These are phyloP conservation scores for Paecilomyces variotii DNA, from an alignment of 2,329 filamentous ascomycete genomes.

Conservation along the genomic window DNA sequence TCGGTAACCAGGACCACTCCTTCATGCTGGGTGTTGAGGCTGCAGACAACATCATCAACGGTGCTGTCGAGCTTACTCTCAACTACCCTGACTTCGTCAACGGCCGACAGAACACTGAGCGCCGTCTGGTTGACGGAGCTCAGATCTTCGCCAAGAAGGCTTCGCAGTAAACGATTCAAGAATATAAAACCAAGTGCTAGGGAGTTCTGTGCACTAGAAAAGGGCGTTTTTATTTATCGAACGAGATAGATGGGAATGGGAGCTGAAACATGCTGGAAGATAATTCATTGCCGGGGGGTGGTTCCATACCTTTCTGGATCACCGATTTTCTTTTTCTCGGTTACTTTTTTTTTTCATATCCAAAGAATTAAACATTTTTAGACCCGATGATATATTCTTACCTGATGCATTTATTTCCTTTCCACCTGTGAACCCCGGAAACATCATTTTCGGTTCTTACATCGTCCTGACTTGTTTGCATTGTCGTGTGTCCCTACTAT, in stretches of 20 bases:
- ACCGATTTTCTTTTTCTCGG: not conserved
- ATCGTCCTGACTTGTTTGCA: not conserved
- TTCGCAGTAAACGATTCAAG: constrained; percentile 17
- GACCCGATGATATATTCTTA: not conserved
- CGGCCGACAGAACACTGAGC: constrained; percentile 53
- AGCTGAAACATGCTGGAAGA: not conserved
- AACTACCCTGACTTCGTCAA: constrained; percentile 98
- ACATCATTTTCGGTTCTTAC: not conserved
- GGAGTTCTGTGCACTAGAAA: not conserved
- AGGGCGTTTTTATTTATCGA: not conserved
- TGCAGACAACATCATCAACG: constrained; percentile 80
- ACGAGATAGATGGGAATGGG: not conserved
- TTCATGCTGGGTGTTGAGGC: constrained; percentile 97
- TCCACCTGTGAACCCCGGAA: not conserved
- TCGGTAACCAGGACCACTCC: constrained; percentile 93
- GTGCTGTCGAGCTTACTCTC: constrained; percentile 81
- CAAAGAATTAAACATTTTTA: not conserved
- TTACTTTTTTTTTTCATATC: not conserved
- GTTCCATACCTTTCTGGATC: not conserved
- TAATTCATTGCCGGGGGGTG: not conserved
- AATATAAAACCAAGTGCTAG: not conserved
- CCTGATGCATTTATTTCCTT: not conserved
- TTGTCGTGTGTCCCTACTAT: too few species aligned
- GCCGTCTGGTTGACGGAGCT: constrained; percentile 54
- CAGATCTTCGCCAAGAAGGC: constrained; percentile 47